Conservation (phyloP, 176 grass and related monocot genomes). For the Aegilops sharonensis region DNA sequence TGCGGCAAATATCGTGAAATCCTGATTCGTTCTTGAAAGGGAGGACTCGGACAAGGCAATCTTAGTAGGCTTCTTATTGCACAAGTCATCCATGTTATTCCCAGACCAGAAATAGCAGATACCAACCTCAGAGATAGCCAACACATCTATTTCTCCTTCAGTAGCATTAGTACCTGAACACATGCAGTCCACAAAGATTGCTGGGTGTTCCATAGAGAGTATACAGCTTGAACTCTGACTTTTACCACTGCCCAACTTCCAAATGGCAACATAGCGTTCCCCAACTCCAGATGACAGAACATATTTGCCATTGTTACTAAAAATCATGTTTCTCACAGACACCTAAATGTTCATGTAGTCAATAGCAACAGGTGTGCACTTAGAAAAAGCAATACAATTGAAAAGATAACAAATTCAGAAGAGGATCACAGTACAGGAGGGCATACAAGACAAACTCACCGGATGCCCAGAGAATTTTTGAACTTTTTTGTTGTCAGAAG, state of each 20-base stretch:
- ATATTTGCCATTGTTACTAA: conserved; percentile 70
- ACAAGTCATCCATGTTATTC: conserved; percentile 50
- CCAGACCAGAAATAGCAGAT: conserved; percentile 89
- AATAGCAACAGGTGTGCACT: conserved; percentile 18
- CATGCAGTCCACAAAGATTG: conserved; percentile 78
- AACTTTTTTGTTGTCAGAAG: conserved; percentile 82
- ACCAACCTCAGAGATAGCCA: conserved; percentile 87
- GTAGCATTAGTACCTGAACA: conserved; percentile 20
- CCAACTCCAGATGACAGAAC: conserved; percentile 88
- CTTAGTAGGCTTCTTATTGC: conserved; percentile 73
- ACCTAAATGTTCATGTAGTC: conserved; percentile 42
- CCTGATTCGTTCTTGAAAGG: conserved; percentile 44
- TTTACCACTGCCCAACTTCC: conserved; percentile 66
- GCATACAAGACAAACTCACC: conserved; percentile 39
- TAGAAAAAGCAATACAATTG: not conserved
- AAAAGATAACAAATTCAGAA: not conserved
- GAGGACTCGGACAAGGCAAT: conserved; percentile 50
- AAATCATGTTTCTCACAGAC: conserved; percentile 76
- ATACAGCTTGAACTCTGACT: conserved; percentile 57
- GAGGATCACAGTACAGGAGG: not conserved
- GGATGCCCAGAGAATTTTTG: conserved; percentile 92
- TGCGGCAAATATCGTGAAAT: conserved; percentile 63
- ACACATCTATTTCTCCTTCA: conserved; percentile 47
- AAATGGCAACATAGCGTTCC: conserved; percentile 86
- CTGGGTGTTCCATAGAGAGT: conserved; percentile 88